A percentile compares a stretch with the other conserved stretches of the same genome.
Conservation (phyloP, 768 basidiomycete genomes). For the Gloeostereum incarnatum region DNA sequence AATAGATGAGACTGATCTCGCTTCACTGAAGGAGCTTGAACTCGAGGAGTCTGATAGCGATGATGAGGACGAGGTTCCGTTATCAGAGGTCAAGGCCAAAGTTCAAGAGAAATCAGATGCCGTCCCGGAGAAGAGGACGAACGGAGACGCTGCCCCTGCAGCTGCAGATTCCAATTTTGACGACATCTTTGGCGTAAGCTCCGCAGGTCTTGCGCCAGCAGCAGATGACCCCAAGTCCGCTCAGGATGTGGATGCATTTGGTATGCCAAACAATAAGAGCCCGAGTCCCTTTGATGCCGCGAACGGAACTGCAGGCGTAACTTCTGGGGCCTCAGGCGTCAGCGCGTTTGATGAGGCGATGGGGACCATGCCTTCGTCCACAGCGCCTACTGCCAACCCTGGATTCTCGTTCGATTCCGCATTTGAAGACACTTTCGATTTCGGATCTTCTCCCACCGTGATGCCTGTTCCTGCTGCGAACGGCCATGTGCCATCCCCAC, state of each 20-base stretch:
- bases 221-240: slow-evolving; percentile 7
- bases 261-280: slow-evolving; percentile 7
- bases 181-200: slow-evolving; percentile 41
- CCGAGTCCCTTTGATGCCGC: slow-evolving; percentile 1
- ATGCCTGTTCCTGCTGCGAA: slow-evolving; percentile 19
- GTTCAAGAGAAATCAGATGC: slow-evolving; percentile 10
- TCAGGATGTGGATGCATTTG: slow-evolving; percentile 12
- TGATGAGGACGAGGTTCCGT: slow-evolving; percentile 37
- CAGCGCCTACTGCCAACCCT: slow-evolving; percentile 21
- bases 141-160: slow-evolving; percentile 10
- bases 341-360: slow-evolving; percentile 74
- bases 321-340: slow-evolving; percentile 35
- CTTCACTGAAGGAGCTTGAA: slow-evolving; percentile 45
- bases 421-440: slow-evolving; percentile 60
- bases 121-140: slow-evolving; percentile 6
- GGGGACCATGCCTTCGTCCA: slow-evolving; percentile 36
- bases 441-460: slow-evolving; percentile 24
- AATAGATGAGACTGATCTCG: slow-evolving; percentile 40
- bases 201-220: slow-evolving; percentile 14
- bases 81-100: slow-evolving; percentile 21
- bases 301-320: slow-evolving; percentile 8
- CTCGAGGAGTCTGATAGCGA: slow-evolving; percentile 32
- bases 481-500: slow-evolving; percentile 11
- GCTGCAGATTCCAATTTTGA: slow-evolving; percentile 34
- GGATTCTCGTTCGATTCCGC: slow-evolving; percentile 57